These are phyloP conservation scores for Earliella scabrosa DNA, from an alignment of 1,284 basidiomycete genomes.

Conservation along the genomic window DNA sequence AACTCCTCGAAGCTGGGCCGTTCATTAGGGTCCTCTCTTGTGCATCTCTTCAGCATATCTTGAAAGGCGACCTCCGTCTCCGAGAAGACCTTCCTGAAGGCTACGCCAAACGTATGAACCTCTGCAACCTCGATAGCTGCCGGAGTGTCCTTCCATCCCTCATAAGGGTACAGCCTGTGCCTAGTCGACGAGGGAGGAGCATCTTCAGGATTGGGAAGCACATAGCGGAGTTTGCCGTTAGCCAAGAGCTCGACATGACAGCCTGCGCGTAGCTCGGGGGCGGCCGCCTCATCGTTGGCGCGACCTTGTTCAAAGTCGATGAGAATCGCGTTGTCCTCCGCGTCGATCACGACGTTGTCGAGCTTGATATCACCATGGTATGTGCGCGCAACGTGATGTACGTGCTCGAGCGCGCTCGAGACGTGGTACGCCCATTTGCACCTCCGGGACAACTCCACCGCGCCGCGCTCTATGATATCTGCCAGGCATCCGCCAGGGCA, in stretches of 20 bases:
- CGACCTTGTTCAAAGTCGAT: constrained; percentile 16
- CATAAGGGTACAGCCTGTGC: not conserved
- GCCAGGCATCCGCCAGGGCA: not conserved
- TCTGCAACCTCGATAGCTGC: constrained; percentile 7
- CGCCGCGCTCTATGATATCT: not conserved
- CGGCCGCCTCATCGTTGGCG: constrained; percentile 4
- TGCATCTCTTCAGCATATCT: not conserved
- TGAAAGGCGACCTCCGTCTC: not conserved
- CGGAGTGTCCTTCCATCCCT: not conserved
- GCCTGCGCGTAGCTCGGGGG: constrained; percentile 7
- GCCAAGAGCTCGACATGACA: not conserved
- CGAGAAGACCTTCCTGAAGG: not conserved
- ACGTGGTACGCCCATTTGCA: not conserved
- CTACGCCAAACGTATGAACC: constrained; percentile 4
- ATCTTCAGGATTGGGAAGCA: not conserved
- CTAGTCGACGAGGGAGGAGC: not conserved
- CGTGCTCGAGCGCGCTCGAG: not conserved
- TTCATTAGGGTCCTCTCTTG: not conserved
- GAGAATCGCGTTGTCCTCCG: constrained; percentile 2
- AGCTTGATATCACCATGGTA: constrained; percentile 14
- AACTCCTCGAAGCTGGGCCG: not conserved
- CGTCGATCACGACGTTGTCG: constrained; percentile 11
- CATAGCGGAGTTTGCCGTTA: not conserved
- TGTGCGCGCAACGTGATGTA: constrained; percentile 3
- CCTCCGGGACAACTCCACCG: not conserved